Evolutionary conservation across 2,329 filamentous ascomycete species (phyloP).

Genomic region (Verticillium alfalfae): DNA sequence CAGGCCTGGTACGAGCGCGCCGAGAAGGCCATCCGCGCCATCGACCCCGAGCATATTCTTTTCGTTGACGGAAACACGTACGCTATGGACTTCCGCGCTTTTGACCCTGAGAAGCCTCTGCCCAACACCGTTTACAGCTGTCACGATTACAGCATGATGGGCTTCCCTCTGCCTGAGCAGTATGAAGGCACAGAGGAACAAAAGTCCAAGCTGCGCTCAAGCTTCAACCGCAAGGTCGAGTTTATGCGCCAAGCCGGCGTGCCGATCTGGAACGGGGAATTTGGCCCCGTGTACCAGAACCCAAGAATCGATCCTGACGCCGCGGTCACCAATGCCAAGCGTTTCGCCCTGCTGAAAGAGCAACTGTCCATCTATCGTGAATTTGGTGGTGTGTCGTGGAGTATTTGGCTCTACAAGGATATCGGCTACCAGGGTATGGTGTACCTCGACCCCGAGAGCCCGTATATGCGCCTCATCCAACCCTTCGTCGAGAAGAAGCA

Average conservation of each 20-base stretch:
- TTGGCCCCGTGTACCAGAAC: constrained; percentile 42
- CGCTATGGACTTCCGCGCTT: constrained; percentile 42
- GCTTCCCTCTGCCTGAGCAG: constrained; percentile 35
- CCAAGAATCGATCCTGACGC: constrained; percentile 27
- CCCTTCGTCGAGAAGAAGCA: constrained; percentile 53
- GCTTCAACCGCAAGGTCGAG: constrained; percentile 35
- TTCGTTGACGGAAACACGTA: constrained; percentile 49
- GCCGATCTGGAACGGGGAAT: constrained; percentile 46
- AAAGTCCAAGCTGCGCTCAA: constrained; percentile 28
- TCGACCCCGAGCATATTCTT: constrained; percentile 42
- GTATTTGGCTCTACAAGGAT: constrained; percentile 56
- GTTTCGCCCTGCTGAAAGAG: constrained; percentile 33
- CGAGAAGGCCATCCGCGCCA: constrained; percentile 29
- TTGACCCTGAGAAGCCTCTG: constrained; percentile 29
- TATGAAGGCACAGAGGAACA: constrained; percentile 36
- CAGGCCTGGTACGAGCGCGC: constrained; percentile 33
- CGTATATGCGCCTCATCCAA: constrained; percentile 44
- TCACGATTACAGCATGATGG: constrained; percentile 48
- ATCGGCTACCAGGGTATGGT: constrained; percentile 52
- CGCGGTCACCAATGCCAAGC: constrained; percentile 29
- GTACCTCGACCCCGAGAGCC: constrained; percentile 35
- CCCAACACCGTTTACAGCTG: constrained; percentile 46
- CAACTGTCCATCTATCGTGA: constrained; percentile 33
- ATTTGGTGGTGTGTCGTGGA: constrained; percentile 41
- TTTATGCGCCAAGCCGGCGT: constrained; percentile 34